Evolutionary conservation across 2,329 filamentous ascomycete genomes (phyloP).

Genomic region (Orbilia brochopaga): DNA sequence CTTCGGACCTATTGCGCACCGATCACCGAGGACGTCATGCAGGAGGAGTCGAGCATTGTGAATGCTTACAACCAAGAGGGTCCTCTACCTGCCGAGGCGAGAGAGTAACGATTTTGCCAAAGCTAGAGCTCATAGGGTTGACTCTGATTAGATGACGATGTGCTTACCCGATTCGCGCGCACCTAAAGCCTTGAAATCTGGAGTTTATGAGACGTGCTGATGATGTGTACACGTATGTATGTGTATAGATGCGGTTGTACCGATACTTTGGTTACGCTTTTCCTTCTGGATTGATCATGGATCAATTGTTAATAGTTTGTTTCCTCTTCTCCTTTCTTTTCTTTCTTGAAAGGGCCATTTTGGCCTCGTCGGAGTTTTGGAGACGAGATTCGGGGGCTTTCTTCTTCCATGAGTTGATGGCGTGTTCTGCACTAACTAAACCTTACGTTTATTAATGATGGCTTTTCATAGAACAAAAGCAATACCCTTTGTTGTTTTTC

Average conservation of each 20-base stretch:
- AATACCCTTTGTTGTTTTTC: too few relatives aligned
- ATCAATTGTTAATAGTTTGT: too few relatives aligned
- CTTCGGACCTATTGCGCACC: conserved; percentile 53
- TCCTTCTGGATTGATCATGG: too few relatives aligned
- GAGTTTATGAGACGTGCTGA: too few relatives aligned
- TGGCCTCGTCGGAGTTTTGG: not conserved
- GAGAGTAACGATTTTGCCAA: too few relatives aligned
- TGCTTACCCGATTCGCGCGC: too few relatives aligned
- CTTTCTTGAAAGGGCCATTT: not conserved
- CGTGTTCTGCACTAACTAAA: not conserved
- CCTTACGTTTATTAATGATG: not conserved
- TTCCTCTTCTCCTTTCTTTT: too few relatives aligned
- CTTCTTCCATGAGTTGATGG: not conserved
- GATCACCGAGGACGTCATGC: conserved; percentile 48
- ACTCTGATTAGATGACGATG: not conserved
- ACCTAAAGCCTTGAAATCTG: too few relatives aligned
- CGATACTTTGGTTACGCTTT: too few relatives aligned
- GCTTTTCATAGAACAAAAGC: too few relatives aligned
- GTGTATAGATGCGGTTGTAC: too few relatives aligned
- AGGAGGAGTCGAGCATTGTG: conserved; percentile 9
- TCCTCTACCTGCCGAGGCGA: not conserved
- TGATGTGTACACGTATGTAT: too few relatives aligned
- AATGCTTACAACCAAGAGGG: not conserved
- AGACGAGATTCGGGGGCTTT: not conserved
- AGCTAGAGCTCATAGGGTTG: not conserved